phyloP scores from a whole-genome alignment of 2,329 filamentous ascomycete species.

The Cytospora piceae region DNA sequence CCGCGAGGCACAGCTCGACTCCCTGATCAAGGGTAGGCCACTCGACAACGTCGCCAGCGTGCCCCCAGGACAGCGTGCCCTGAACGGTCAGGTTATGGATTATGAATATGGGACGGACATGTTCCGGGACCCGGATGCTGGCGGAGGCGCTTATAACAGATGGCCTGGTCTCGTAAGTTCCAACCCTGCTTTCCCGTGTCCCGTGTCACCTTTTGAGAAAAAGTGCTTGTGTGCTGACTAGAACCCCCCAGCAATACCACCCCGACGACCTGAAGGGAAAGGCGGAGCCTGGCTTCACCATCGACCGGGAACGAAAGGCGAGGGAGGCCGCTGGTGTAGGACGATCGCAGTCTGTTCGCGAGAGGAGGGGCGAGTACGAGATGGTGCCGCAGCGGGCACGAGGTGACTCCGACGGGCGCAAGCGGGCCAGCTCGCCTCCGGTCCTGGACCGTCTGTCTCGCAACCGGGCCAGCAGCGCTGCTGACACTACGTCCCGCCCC shows the following conservation, averaged over 20 bases:
- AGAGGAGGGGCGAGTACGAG: slow-evolving; percentile 49
- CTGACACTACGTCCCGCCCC: slow-evolving; percentile 40
- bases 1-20: slow-evolving; percentile 74
- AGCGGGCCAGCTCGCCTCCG: slow-evolving; percentile 33
- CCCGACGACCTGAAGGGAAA: slow-evolving; percentile 82
- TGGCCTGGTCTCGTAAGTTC: slow-evolving; percentile 71
- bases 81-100: slow-evolving; percentile 69
- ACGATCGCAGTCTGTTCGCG: slow-evolving; percentile 33
- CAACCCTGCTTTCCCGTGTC: background rate
- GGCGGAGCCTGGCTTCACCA: slow-evolving; percentile 73
- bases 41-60: slow-evolving; percentile 78
- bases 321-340: slow-evolving; percentile 46
- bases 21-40: slow-evolving; percentile 72
- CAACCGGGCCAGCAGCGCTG: slow-evolving; percentile 49
- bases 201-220: background rate
- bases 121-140: slow-evolving; percentile 71
- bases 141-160: slow-evolving; percentile 76
- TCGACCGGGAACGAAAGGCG: slow-evolving; percentile 69
- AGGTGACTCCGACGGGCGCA: slow-evolving; percentile 27
- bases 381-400: slow-evolving; percentile 46
- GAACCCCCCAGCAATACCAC: slow-evolving; percentile 60
- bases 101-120: slow-evolving; percentile 89
- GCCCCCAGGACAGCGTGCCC: slow-evolving; percentile 73
- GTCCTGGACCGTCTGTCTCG: slow-evolving; percentile 35
- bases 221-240: background rate